phyloP scores from a whole-genome alignment of 352 stramenopile genomes.

The Pythium dissimile region DNA sequence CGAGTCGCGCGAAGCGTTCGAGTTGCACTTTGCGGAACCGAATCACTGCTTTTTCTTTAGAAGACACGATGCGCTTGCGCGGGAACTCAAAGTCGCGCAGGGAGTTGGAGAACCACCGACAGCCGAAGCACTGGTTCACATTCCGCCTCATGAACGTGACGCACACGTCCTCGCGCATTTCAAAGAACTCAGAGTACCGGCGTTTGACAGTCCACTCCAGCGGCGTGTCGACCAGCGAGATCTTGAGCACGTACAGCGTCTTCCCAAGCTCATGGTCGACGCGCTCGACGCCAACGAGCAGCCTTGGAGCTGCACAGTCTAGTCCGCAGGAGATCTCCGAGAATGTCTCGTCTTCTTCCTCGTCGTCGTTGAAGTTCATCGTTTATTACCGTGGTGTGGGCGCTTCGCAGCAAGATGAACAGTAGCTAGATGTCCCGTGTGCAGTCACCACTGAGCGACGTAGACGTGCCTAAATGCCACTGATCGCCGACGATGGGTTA shows the following conservation, averaged over 20 bases:
- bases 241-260: slow-evolving; percentile 47
- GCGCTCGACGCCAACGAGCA: slow-evolving; percentile 42
- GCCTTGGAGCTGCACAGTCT: slow-evolving; percentile 43
- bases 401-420: slow-evolving; percentile 1
- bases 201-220: slow-evolving; percentile 61
- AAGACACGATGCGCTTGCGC: slow-evolving; percentile 52
- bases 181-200: slow-evolving; percentile 70
- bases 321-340: slow-evolving; percentile 55
- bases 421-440: background rate
- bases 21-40: slow-evolving; percentile 42
- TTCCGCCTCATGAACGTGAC: slow-evolving; percentile 38
- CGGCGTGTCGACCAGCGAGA: slow-evolving; percentile 33
- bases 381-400: slow-evolving; percentile 1
- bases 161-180: slow-evolving; percentile 47
- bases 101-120: slow-evolving; percentile 65
- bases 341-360: slow-evolving; percentile 36
- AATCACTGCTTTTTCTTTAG: slow-evolving; percentile 40
- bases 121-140: slow-evolving; percentile 68
- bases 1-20: slow-evolving; percentile 50
- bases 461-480: too few species aligned
- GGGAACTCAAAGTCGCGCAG: slow-evolving; percentile 59
- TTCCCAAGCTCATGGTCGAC: slow-evolving; percentile 16
- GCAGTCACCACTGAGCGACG: background rate
- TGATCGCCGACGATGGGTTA: too few species aligned
- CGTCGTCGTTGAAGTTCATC: slow-evolving; percentile 21